Percentiles rank a stretch among this genome's conserved stretches.
phyloP scores from a whole-genome alignment of 2,329 filamentous ascomycete species.

The Hypocrella siamensis region DNA sequence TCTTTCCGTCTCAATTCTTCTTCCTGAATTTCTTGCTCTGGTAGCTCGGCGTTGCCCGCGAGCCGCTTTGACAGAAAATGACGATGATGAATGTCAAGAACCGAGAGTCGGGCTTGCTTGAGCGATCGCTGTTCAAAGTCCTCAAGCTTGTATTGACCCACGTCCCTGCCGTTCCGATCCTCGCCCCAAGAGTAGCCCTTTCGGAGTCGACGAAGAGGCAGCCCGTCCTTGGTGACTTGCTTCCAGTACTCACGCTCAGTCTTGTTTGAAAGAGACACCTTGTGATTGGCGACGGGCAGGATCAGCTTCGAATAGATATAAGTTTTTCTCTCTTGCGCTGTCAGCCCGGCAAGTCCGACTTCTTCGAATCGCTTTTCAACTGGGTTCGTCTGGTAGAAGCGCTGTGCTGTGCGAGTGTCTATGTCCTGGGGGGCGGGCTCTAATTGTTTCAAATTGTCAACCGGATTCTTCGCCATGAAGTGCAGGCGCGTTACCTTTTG shows the following conservation, averaged over 20 bases:
- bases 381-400: constrained; percentile 34
- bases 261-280: constrained; percentile 24
- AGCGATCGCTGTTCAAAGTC: constrained; percentile 27
- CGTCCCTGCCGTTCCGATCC: constrained; percentile 32
- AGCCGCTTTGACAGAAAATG: constrained; percentile 25
- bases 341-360: constrained; percentile 27
- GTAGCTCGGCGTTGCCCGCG: constrained; percentile 12
- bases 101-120: constrained; percentile 25
- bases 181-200: constrained; percentile 30
- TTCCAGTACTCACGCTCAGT: constrained; percentile 43
- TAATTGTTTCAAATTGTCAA: background rate
- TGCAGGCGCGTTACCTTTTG: constrained; percentile 8
- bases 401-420: constrained; percentile 29
- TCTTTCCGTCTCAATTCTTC: constrained; percentile 31
- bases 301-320: constrained; percentile 32
- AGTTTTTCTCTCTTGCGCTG: constrained; percentile 30
- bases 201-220: constrained; percentile 30
- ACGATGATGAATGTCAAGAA: constrained; percentile 26
- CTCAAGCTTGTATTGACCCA: constrained; percentile 29
- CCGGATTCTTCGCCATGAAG: background rate
- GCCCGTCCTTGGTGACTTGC: constrained; percentile 32
- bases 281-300: constrained; percentile 20
- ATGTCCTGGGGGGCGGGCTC: constrained; percentile 25
- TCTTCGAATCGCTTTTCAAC: constrained; percentile 27
- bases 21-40: constrained; percentile 24